Base-by-base conservation (phyloP, 352 stramenopile genomes). In the Phytophthora meadii region DNA sequence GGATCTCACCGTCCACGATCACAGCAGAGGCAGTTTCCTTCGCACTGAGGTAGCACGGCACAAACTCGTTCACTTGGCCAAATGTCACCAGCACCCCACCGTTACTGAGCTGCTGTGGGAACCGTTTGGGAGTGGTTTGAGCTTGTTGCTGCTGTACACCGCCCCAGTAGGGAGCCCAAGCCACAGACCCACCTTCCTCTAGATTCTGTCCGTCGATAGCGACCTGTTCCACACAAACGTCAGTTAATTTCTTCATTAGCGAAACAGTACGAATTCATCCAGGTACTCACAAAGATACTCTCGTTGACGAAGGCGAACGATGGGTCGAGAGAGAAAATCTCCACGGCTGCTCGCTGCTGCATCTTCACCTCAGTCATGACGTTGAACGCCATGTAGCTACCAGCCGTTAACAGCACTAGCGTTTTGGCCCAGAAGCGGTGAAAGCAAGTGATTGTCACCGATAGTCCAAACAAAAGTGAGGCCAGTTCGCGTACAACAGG, bases 191-290 rank as follows among this genome's bases (percentile, higher is more conserved):
- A 34, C 79, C 84, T 37, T 93, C 71, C 45, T 89, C 82, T 2
- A 95, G 71, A 61, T 95, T 95, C 50, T 92, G 82, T 48, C 87
- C 87, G 39, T 95, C 87, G 28, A 95, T 84, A 15, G 83, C 79
- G 51, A 95, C 72, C 87, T 95, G 54, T 49, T 47, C 39, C 32
- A 54, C 30, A 36, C 30, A 3, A 36, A 12, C 8, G 30, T 36
- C 30, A 36, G 30, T 4, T 14, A 36, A 3, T 11, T 14, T 36
- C 8, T 14, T 36, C 11, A 8, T 36, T 14, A 36, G 9, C 30
- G 8, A 36, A 36, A 14, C 8, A 3, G 9, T 36, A 3, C 30
- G 12, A 12, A 14, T 36, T 36, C 30, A 14, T 14, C 9, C 30
- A 40, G 7, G 36, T 15, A 54, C 87, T 60, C 75, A 95, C 87